Conservation (phyloP, 2,329 filamentous ascomycete species). For the Epichloe elymi region DNA sequence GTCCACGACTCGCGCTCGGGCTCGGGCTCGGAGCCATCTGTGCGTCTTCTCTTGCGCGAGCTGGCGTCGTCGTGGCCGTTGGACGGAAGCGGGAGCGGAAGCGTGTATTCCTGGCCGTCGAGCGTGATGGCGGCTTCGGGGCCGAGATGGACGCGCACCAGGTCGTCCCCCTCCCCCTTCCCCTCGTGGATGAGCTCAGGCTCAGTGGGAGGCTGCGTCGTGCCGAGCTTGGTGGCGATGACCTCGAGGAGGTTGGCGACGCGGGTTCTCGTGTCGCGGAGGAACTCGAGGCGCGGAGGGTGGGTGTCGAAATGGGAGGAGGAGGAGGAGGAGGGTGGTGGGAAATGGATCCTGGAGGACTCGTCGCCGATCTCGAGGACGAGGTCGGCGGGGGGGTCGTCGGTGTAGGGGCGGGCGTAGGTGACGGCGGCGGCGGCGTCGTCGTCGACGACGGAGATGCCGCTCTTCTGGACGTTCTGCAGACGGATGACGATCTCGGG, state of each 20-base stretch:
- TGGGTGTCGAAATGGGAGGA: not conserved
- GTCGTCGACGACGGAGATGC: constrained; percentile 50
- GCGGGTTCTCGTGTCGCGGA: constrained; percentile 54
- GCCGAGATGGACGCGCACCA: constrained; percentile 52
- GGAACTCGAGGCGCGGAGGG: constrained; percentile 55
- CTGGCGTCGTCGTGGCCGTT: constrained; percentile 16
- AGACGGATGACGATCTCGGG: constrained; percentile 69
- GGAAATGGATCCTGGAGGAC: constrained; percentile 43
- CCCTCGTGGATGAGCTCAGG: constrained; percentile 28
- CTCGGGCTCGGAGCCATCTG: constrained; percentile 17
- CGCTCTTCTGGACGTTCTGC: constrained; percentile 80
- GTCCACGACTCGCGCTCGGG: constrained; percentile 38
- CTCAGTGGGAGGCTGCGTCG: constrained; percentile 28
- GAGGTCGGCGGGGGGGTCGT: constrained; percentile 57
- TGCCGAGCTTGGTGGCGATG: constrained; percentile 64
- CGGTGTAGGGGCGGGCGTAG: constrained; percentile 78
- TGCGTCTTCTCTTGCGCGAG: constrained; percentile 33
- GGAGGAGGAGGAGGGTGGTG: not conserved
- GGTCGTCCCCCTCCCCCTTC: constrained; percentile 24
- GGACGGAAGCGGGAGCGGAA: constrained; percentile 5
- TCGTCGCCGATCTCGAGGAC: constrained; percentile 69
- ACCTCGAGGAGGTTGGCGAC: constrained; percentile 66
- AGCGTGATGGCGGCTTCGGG: constrained; percentile 44
- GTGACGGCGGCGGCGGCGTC: constrained; percentile 40
- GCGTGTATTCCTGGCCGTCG: constrained; percentile 37